These are phyloP conservation scores for Didymella lethalis DNA, from an alignment of 2,329 filamentous ascomycete genomes.

Conservation along the genomic window DNA sequence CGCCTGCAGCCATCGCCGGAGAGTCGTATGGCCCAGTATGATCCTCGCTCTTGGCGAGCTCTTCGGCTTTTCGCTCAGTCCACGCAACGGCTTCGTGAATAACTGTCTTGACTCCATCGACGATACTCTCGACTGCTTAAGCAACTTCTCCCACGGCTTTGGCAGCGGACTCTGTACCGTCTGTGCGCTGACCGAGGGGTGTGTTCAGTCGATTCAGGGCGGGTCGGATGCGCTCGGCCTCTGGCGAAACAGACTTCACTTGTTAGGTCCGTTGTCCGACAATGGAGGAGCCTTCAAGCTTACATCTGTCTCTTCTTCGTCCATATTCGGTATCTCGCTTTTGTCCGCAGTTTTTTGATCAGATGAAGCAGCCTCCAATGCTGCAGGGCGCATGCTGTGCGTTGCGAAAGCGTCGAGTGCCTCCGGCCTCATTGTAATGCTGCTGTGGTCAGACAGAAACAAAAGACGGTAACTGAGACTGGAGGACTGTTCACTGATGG, in stretches of 20 bases:
- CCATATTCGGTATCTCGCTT: neutral
- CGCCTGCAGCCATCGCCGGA: slow-evolving; percentile 40
- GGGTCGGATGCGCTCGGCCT: neutral
- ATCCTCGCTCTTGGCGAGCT: slow-evolving; percentile 32
- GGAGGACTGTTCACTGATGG: neutral
- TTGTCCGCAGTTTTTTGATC: neutral
- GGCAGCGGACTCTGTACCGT: slow-evolving; percentile 26
- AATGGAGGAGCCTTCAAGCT: neutral
- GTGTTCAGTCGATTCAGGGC: slow-evolving; percentile 6
- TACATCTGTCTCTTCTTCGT: slow-evolving; percentile 13
- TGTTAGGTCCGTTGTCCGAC: neutral
- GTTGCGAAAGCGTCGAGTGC: slow-evolving; percentile 30
- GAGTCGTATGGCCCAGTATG: slow-evolving; percentile 44
- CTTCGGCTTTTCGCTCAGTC: slow-evolving; percentile 39
- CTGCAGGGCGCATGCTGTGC: slow-evolving; percentile 28
- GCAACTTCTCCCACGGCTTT: slow-evolving; percentile 30
- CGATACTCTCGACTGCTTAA: slow-evolving; percentile 24
- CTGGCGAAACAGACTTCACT: neutral
- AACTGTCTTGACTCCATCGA: slow-evolving; percentile 29
- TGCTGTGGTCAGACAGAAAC: too few species aligned
- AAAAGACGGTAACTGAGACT: too few species aligned
- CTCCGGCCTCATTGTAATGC: slow-evolving; percentile 26
- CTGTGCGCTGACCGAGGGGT: slow-evolving; percentile 15
- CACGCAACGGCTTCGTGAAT: slow-evolving; percentile 36
- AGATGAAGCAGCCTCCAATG: slow-evolving; percentile 26